Base-by-base conservation (phyloP, 345 rosid species). In the Eucalyptus dawsonii region DNA sequence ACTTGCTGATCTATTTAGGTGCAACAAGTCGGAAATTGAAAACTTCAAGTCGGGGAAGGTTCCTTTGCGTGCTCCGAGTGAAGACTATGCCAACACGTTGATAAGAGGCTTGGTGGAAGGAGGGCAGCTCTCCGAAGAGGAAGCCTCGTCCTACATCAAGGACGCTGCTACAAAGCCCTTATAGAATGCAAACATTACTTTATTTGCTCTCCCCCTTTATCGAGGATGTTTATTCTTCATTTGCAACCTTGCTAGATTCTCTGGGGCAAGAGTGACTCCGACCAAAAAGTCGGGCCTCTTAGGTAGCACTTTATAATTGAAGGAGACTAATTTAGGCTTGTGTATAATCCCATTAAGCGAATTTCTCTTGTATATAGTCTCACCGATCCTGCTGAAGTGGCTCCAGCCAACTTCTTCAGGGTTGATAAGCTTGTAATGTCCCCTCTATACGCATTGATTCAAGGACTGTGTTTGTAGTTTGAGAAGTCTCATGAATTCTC, bases 21-120 rank as follows among this genome's bases (percentile, higher is more conserved):
- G 99, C 90, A 19, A 95, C 4, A 89, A 17, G 49, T 91, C 92
- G 1, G 92, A 14, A 45, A 42, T 90, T 3, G 94, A 94, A 86
- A 90, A 89, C 87, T 95, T 95, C 88, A 95, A 88, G 92, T 88
- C 91, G 0, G 96, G 96, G 49, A 89, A 93, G 89, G 6, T 93
- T 85, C 96, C 95, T 13, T 17, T 95, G 51, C 85, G 90, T 25
- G 90, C 94, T 81, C 99, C 99, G 9, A 47, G 90, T 62, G 89
- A 88, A 90, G 92, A 90, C 29, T 98, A 98, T 88, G 94, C 93
- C 14, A 86, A 92, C 58, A 92, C 93, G 54, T 88, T 98, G 50
- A 40, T 94, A 86, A 94, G 65, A 88, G 99, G 97, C 34, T 93
- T 98, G 90, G 96, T 96, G 27, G 96, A 95, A 95, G 99, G 98